These are phyloP conservation scores for Cardamine chenopodiifolia DNA, from an alignment of 345 rosid species.

Conservation along the genomic window DNA sequence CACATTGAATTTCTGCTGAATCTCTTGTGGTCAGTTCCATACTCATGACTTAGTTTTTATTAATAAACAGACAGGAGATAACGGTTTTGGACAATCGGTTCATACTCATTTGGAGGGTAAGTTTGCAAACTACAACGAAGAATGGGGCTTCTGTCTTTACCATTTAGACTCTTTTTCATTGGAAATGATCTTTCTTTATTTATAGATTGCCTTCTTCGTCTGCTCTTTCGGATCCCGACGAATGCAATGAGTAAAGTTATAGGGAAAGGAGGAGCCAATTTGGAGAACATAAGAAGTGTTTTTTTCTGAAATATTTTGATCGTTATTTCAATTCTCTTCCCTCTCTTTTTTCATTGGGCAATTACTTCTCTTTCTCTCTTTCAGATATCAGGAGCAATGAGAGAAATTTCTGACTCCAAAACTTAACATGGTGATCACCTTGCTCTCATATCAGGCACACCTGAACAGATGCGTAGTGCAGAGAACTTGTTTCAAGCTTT, in stretches of 20 bases:
- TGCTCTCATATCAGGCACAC: slow-evolving; percentile 81
- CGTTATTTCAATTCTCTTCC: background rate
- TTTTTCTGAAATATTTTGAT: slow-evolving; percentile 20
- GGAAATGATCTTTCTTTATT: slow-evolving; percentile 5
- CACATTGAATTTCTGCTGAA: background rate
- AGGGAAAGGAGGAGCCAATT: slow-evolving; percentile 86
- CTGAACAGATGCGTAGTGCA: slow-evolving; percentile 81
- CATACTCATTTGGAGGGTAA: slow-evolving; percentile 80
- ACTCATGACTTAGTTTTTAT: background rate
- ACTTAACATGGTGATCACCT: slow-evolving; percentile 72
- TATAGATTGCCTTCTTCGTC: slow-evolving; percentile 61
- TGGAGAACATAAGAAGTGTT: slow-evolving; percentile 85
- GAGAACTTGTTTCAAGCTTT: slow-evolving; percentile 96
- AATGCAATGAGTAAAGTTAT: slow-evolving; percentile 86
- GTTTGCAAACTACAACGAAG: slow-evolving; percentile 31
- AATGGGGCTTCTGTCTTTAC: background rate
- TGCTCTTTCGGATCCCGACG: slow-evolving; percentile 65
- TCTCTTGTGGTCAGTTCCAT: background rate
- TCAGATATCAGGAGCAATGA: slow-evolving; percentile 93
- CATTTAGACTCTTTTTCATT: background rate
- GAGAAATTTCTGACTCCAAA: slow-evolving; percentile 82
- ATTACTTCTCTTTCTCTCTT: slow-evolving; percentile 10
- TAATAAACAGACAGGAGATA: slow-evolving; percentile 57
- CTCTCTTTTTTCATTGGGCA: background rate
- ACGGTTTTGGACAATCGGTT: slow-evolving; percentile 59